Percentiles rank a stretch among this genome's conserved stretches.
Conservation (phyloP, 805 yeast species). For the Isabelozyma pseudorhagii region DNA sequence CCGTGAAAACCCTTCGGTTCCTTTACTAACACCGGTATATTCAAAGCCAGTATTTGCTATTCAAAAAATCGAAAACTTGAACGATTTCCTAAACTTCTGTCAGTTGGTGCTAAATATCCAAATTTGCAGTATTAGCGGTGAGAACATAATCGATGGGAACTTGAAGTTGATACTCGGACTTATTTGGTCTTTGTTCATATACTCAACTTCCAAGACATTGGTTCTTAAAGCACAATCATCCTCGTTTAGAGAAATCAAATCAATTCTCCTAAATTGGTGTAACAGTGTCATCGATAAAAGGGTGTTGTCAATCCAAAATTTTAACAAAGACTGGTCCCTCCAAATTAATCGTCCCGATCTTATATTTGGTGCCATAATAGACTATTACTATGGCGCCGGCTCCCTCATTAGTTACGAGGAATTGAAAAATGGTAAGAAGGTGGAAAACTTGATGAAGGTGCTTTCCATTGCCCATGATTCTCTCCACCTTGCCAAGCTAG, state of each 20-base stretch:
- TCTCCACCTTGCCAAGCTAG: constrained; percentile 48
- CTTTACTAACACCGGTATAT: constrained; percentile 27
- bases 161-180: constrained; percentile 45
- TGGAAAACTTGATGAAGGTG: constrained; percentile 31
- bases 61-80: constrained; percentile 48
- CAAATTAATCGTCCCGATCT: constrained; percentile 47
- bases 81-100: constrained; percentile 40
- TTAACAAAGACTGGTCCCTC: constrained; percentile 52
- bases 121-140: constrained; percentile 44
- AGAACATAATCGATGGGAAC: constrained; percentile 48
- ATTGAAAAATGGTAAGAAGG: constrained; percentile 19
- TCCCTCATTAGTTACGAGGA: constrained; percentile 29
- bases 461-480: constrained; percentile 41
- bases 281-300: constrained; percentile 26
- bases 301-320: constrained; percentile 39
- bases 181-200: constrained; percentile 47
- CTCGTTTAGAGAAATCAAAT: constrained; percentile 29
- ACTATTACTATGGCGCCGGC: constrained; percentile 15
- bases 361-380: constrained; percentile 39
- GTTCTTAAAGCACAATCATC: constrained; percentile 16
- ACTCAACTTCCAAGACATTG: constrained; percentile 29
- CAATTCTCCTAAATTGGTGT: constrained; percentile 48
- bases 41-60: constrained; percentile 37
- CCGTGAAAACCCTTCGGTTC: constrained; percentile 10
- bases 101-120: constrained; percentile 37